phyloP scores from a whole-genome alignment of 2,329 filamentous ascomycete species.

The Grosmannia huntii region DNA sequence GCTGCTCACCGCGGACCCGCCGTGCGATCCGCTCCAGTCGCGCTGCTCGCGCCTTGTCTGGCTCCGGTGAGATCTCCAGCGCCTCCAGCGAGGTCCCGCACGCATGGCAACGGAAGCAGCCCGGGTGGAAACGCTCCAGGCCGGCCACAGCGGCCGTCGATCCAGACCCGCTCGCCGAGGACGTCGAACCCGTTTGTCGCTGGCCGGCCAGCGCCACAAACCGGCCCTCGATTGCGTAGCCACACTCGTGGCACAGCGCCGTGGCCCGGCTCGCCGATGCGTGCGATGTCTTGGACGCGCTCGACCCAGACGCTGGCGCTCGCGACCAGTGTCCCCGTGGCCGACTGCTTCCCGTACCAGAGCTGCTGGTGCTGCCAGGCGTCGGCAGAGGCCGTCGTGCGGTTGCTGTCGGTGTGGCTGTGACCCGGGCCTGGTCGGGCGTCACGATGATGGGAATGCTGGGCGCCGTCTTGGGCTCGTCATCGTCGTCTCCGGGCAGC shows the following conservation, averaged over 20 bases:
- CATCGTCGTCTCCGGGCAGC: slow-evolving; percentile 19
- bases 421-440: slow-evolving; percentile 18
- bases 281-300: not conserved
- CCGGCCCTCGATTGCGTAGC: slow-evolving; percentile 73
- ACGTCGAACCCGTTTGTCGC: slow-evolving; percentile 25
- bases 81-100: slow-evolving; percentile 85
- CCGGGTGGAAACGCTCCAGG: slow-evolving; percentile 64
- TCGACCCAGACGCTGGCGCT: slow-evolving; percentile 15
- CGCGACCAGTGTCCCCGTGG: slow-evolving; percentile 47
- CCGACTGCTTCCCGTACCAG: slow-evolving; percentile 14
- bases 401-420: slow-evolving; percentile 16
- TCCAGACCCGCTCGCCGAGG: not conserved
- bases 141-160: not conserved
- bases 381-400: slow-evolving; percentile 34
- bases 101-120: slow-evolving; percentile 81
- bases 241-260: slow-evolving; percentile 74
- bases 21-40: slow-evolving; percentile 61
- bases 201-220: slow-evolving; percentile 65
- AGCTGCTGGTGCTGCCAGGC: slow-evolving; percentile 22
- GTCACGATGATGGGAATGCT: slow-evolving; percentile 30
- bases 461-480: slow-evolving; percentile 1
- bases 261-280: slow-evolving; percentile 33
- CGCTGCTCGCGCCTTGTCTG: slow-evolving; percentile 54
- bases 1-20: slow-evolving; percentile 42
- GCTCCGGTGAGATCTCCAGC: slow-evolving; percentile 92